These are phyloP conservation scores for Cystobasidium tubakii DNA, from an alignment of 768 basidiomycete genomes.

Conservation along the genomic window DNA sequence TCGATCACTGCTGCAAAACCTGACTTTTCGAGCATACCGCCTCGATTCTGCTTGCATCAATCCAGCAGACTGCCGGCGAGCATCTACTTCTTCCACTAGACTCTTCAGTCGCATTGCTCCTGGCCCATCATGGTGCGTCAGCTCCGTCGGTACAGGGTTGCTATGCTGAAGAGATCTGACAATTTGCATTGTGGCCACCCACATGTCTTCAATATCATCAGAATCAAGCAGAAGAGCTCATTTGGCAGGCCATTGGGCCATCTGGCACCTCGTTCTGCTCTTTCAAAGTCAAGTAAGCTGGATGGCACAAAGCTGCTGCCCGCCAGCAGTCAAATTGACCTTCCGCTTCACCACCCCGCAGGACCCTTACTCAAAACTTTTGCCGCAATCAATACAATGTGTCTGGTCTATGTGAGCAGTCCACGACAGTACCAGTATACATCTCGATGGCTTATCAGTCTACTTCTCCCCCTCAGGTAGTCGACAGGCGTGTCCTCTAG, in stretches of 20 bases:
- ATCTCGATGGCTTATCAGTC: background rate
- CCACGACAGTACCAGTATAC: background rate
- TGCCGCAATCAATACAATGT: conserved; percentile 98
- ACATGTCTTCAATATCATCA: background rate
- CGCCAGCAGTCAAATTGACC: background rate
- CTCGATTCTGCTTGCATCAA: background rate
- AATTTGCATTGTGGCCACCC: background rate
- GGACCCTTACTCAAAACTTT: conserved; percentile 93
- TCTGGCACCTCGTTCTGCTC: conserved; percentile 65
- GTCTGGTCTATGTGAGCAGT: conserved; percentile 70
- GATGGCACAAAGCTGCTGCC: background rate
- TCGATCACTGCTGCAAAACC: background rate
- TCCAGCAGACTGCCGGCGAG: background rate
- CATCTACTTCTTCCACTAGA: background rate
- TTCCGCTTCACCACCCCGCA: conserved; percentile 46
- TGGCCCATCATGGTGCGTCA: background rate
- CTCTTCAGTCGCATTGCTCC: background rate
- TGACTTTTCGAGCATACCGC: background rate
- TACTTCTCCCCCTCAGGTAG: conserved; percentile 49
- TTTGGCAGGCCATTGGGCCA: conserved; percentile 26
- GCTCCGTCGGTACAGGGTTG: background rate
- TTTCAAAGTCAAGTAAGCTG: conserved; percentile 92
- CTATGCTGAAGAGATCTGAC: background rate
- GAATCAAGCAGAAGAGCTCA: conserved; percentile 31
- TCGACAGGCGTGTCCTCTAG: conserved; percentile 92